These are phyloP conservation scores for Xylaria arbuscula DNA, from an alignment of 2,329 filamentous ascomycete species.

Conservation along the genomic window DNA sequence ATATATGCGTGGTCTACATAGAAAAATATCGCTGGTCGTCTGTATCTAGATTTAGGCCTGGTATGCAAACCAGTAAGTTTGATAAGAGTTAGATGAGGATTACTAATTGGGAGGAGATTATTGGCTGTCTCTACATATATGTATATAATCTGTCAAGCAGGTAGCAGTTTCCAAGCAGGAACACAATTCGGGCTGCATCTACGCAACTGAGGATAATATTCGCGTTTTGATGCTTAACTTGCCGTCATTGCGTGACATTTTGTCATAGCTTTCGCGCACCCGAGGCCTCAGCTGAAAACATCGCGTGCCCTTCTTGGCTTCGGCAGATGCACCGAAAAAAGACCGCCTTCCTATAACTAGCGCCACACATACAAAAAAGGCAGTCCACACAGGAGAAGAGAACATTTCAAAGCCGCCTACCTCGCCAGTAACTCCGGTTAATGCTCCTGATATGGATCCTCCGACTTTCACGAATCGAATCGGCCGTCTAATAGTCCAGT, in stretches of 20 bases:
- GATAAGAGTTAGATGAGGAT: constrained; percentile 14
- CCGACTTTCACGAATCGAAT: constrained; percentile 14
- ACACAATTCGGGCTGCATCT: constrained; percentile 5
- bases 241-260: constrained; percentile 10
- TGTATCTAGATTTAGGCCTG: background rate
- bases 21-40: background rate
- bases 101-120: constrained; percentile 21
- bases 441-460: constrained; percentile 34
- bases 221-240: constrained; percentile 15
- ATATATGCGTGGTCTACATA: background rate
- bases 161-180: constrained; percentile 20
- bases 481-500: constrained; percentile 7
- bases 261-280: constrained; percentile 14
- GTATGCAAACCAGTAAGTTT: background rate
- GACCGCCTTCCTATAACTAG: constrained; percentile 47
- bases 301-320: constrained; percentile 8
- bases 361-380: constrained; percentile 42
- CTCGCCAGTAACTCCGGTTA: constrained; percentile 38
- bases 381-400: constrained; percentile 16
- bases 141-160: constrained; percentile 35
- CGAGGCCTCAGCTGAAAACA: constrained; percentile 17
- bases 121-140: constrained; percentile 37
- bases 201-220: constrained; percentile 13
- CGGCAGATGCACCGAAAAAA: constrained; percentile 35
- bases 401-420: constrained; percentile 39